Evolutionary conservation across 495 filamentous ascomycete genomes (phyloP), one percentile per base, ranked within the genome.

Genomic region (Talaromyces nanjingensis): DNA sequence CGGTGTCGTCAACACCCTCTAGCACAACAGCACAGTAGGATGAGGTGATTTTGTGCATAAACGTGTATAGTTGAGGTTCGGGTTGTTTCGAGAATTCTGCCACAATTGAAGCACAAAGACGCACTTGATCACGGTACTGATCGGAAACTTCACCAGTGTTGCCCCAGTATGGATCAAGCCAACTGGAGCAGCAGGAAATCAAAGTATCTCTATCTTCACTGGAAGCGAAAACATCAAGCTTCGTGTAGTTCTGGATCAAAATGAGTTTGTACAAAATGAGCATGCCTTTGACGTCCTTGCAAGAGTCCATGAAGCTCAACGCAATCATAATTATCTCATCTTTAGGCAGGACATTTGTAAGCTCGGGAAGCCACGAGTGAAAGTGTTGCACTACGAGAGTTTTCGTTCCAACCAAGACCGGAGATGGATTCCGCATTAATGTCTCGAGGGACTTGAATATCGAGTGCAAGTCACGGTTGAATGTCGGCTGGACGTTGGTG

Each of bases 351-450:
- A 93, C 79, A 14, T 86, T 84, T 4, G 84, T 83, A 6, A 98
- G 84, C 66, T 96, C 92, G 0, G 94, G 96, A 11, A 99, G 78
- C 94, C 94, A 98, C 2, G 90, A 87, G 71, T 98, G 94, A 73
- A 98, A 96, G 74, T 98, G 90, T 72, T 99, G 94, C 18, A 98
- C 93, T 5, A 96, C 89, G 34, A 99, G 76, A 1, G 94, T 98
- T 72, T 98, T 96, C 64, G 90, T 97, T 29, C 94, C 94, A 34
- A 99, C 87, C 56, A 97, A 73, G 49, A 91, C 86, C 1, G 96
- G 90, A 11, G 92, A 89, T 1, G 85, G 77, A 69, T 91, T 94
- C 64, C 86, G 85, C 92, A 99, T 98, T 67, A 99, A 79, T 5
- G 81, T 81, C 69, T 97, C 91, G 3, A 98, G 83, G 2, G 89